Percentiles rank a stretch among this genome's conserved stretches.
These are phyloP conservation scores for Pythium aphanidermatum DNA, from an alignment of 352 stramenopile species.

Conservation along the genomic window DNA sequence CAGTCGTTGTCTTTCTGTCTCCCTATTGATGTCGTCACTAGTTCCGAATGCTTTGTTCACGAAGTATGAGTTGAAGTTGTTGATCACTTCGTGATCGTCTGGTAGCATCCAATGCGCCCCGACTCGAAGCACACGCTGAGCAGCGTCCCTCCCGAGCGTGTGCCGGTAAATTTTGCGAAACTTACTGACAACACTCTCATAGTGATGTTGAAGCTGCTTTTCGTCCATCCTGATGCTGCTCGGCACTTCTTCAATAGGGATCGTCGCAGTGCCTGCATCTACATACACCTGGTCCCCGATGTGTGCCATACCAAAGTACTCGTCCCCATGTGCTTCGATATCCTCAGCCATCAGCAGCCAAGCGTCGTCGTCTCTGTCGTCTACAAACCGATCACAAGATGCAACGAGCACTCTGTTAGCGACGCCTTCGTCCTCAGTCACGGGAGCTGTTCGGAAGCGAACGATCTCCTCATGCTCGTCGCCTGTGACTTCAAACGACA, in stretches of 20 bases:
- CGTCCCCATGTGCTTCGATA: no score
- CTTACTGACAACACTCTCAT: conserved; percentile 21
- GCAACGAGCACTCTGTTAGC: conserved; percentile 28
- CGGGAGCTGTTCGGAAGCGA: conserved; percentile 29
- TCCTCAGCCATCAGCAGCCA: conserved; percentile 33
- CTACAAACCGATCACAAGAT: conserved; percentile 56
- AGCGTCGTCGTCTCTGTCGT: conserved; percentile 46
- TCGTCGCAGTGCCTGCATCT: not conserved
- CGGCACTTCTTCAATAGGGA: not conserved
- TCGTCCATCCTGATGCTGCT: not conserved
- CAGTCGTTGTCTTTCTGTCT: conserved; percentile 16
- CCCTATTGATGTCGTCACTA: not conserved
- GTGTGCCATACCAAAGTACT: no score
- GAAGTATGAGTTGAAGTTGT: conserved; percentile 59
- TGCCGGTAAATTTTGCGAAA: conserved; percentile 58
- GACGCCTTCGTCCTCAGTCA: conserved; percentile 2
- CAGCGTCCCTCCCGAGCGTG: conserved; percentile 37
- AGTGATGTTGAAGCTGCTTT: conserved; percentile 4
- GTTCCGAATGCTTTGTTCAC: conserved; percentile 26
- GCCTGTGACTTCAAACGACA: conserved; percentile 20
- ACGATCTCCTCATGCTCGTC: conserved; percentile 15
- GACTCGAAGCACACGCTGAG: conserved; percentile 45
- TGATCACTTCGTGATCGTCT: conserved; percentile 73
- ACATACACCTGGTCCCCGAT: conserved; percentile 24
- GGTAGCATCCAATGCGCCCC: conserved; percentile 77